phyloP scores from a whole-genome alignment of 495 filamentous ascomycete genomes.

The Talaromyces proteolyticus region DNA sequence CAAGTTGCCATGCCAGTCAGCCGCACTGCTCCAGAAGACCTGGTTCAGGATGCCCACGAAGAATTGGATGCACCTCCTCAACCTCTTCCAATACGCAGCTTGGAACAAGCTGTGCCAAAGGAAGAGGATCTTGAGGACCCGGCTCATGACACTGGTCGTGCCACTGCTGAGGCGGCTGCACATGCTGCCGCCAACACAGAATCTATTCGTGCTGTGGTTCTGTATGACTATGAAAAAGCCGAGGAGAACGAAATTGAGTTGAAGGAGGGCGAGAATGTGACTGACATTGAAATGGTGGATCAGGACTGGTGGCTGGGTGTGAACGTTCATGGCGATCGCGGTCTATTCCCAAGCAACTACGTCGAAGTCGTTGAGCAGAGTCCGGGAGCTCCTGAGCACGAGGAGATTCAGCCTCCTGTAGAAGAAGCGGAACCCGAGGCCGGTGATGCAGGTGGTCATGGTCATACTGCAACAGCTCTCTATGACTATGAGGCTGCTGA shows the following conservation, averaged over 20 bases:
- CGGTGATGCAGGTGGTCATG: conserved; percentile 24
- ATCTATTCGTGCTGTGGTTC: conserved; percentile 68
- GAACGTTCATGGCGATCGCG: conserved; percentile 72
- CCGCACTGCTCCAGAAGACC: conserved; percentile 49
- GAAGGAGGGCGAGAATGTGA: conserved; percentile 83
- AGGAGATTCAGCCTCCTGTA: conserved; percentile 6
- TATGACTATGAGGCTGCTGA: conserved; percentile 98
- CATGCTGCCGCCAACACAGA: conserved; percentile 19
- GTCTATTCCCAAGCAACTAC: conserved; percentile 95
- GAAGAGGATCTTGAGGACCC: conserved; percentile 63
- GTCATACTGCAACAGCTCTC: conserved; percentile 69
- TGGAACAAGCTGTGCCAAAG: conserved; percentile 52
- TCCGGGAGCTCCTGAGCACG: conserved; percentile 14
- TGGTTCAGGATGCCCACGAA: conserved; percentile 43
- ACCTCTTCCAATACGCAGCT: conserved; percentile 49
- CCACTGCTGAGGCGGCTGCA: conserved; percentile 50
- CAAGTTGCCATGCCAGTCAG: conserved; percentile 83
- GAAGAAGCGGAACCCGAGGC: conserved; percentile 6
- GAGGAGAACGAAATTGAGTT: conserved; percentile 96
- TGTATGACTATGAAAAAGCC: conserved; percentile 95
- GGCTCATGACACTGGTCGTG: conserved; percentile 57
- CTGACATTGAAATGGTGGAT: conserved; percentile 97
- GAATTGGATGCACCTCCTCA: conserved; percentile 43
- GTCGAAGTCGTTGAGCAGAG: conserved; percentile 71
- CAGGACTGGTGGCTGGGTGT: conserved; percentile 96